phyloP scores from a whole-genome alignment of 1,284 basidiomycete genomes.

The Wallemia hederae region DNA sequence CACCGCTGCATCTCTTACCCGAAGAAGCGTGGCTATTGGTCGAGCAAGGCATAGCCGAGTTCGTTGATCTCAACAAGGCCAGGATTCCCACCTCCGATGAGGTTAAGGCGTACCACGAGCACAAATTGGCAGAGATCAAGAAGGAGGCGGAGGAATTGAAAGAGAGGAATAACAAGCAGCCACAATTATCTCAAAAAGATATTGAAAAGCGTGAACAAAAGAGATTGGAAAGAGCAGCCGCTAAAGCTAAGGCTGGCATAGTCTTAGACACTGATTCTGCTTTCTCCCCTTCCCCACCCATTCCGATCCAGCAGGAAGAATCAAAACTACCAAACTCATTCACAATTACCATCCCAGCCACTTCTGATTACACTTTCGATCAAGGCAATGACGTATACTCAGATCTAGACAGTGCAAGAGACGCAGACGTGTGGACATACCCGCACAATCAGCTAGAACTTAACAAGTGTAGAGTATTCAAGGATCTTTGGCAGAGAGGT shows the following conservation, averaged over 20 bases:
- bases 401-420: slow-evolving; percentile 30
- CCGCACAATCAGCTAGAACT: slow-evolving; percentile 33
- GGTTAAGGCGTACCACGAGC: neutral
- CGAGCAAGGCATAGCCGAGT: neutral
- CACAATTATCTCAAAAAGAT: neutral
- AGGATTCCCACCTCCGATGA: neutral
- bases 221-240: slow-evolving; percentile 1
- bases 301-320: neutral
- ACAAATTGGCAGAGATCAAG: neutral
- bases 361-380: neutral
- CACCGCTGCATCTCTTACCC: slow-evolving; percentile 58
- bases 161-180: neutral
- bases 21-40: slow-evolving; percentile 69
- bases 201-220: slow-evolving; percentile 1
- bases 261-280: neutral
- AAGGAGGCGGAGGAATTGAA: neutral
- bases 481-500: slow-evolving; percentile 45
- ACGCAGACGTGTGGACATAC: slow-evolving; percentile 44
- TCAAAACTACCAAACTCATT: neutral
- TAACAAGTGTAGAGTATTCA: slow-evolving; percentile 49
- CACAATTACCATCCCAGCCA: neutral
- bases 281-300: neutral
- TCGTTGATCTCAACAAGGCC: neutral
- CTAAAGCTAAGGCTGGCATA: neutral
- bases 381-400: slow-evolving; percentile 19